Base-by-base conservation (phyloP, 1,284 basidiomycete species). In the Puccinia polysora region DNA sequence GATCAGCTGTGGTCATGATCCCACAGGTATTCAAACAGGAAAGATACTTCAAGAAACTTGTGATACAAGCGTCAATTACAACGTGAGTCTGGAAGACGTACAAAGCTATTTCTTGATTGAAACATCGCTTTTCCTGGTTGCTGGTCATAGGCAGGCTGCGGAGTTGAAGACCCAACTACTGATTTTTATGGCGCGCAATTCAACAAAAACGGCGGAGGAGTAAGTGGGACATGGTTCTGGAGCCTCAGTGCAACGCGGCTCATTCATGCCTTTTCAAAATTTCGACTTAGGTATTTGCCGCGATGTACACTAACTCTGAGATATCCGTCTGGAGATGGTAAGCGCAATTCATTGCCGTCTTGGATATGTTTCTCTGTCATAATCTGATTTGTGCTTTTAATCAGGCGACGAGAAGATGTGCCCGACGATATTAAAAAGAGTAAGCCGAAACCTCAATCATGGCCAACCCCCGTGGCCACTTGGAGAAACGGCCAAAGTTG, bases 321-420 rank as follows among this genome's bases (percentile, higher is more conserved):
- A 65, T 65, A 40, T 65, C 64, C 2, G 52, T 65, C 4, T 65
- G 64, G 64, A 52, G 64, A 55, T 65, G 50, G 64, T 55, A 1
- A 52, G 64, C 23, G 10, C 2, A 20, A 25, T 55, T 3, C 12
- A 10, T 40, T n/a, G 8, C 52, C 14, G 14, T 63, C 12, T 38
- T 10, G 23, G 50, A 10, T 7, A 14, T 65, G 6, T 65, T 28
- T n/a, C 2, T 10, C 28, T 10, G 20, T n/a, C 25, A 32, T 2
- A 2, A 36, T 5, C 49, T 52, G 15, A 53, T 53, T 28, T 14
- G 12, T 1, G 20, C 38, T 5, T 38, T 30, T 10, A 23, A 14
- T 38, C 18, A 65, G 50, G 50, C 36, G 38, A 23, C 64, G 50
- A n/a, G 23, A 65, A n/a, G 36, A 53, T 25, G 38, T 65, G 10